These are phyloP conservation scores for Crepidotus variabilis DNA, from an alignment of 768 basidiomycete genomes.

Conservation along the genomic window DNA sequence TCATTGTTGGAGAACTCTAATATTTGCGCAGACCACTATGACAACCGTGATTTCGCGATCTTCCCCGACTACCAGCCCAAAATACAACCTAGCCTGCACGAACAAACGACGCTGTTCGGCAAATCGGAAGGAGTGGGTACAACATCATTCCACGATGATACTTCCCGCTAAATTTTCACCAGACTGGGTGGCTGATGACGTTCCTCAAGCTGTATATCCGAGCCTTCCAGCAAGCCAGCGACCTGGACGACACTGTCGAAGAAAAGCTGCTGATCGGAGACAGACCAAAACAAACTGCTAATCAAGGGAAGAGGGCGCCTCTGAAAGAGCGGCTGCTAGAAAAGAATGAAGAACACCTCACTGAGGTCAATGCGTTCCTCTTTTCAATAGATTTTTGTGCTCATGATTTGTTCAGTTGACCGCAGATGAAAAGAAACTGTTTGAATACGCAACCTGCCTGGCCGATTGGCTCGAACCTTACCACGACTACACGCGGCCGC, in stretches of 20 bases:
- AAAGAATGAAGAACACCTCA: slow-evolving; percentile 45
- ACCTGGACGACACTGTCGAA: slow-evolving; percentile 76
- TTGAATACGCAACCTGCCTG: slow-evolving; percentile 57
- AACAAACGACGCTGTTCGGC: slow-evolving; percentile 67
- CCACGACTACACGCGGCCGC: slow-evolving; percentile 71
- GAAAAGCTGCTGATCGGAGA: slow-evolving; percentile 81
- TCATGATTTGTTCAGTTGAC: slow-evolving; percentile 48
- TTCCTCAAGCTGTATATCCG: slow-evolving; percentile 79
- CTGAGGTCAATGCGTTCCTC: slow-evolving; percentile 29
- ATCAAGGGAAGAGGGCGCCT: slow-evolving; percentile 45
- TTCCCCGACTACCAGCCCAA: slow-evolving; percentile 76
- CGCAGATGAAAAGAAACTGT: slow-evolving; percentile 51
- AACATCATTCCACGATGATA: not conserved
- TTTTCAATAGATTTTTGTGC: slow-evolving; percentile 6
- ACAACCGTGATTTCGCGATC: slow-evolving; percentile 84
- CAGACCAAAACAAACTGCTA: slow-evolving; percentile 61
- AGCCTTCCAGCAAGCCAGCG: slow-evolving; percentile 73
- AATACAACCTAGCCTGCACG: slow-evolving; percentile 45
- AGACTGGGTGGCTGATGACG: slow-evolving; percentile 71
- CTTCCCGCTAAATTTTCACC: slow-evolving; percentile 2
- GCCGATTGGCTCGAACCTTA: slow-evolving; percentile 77
- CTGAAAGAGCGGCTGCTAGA: slow-evolving; percentile 56
- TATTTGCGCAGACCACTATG: slow-evolving; percentile 59
- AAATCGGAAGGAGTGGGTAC: slow-evolving; percentile 58
- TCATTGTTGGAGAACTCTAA: slow-evolving; percentile 4